Evolutionary conservation across 1,284 basidiomycete species (phyloP), one percentile per base, ranked within the genome.

Genomic region (Leucoagaricus sp.): DNA sequence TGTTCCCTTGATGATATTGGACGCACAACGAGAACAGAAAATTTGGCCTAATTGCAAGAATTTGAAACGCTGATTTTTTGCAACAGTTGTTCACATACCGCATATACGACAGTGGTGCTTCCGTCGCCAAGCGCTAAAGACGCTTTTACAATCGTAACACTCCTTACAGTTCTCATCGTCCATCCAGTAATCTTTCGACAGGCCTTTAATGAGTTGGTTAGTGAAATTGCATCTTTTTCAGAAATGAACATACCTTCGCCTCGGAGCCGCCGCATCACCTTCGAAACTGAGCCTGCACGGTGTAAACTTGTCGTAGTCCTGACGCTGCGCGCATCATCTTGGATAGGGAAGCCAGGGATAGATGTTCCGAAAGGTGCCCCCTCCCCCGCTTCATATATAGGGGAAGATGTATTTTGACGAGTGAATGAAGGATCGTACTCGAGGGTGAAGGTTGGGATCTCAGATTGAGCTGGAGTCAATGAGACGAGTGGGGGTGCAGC

Each of bases 41-140:
- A 92, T 89, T 72, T 92, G 91, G 46, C 84, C 94, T 95, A 50
- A 8, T 52, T 19, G 55, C 58, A 48, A 63, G 44, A 41, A 34
- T 25, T 45, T 41, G 15, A 45, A 4, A 21, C 8, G 13, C 42
- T 40, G 47, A 49, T 2, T 26, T 13, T 21, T 15, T 33, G 50
- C 23, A 13, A 31, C 28, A 53, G 55, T 9, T 36, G 55, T 10
- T 25, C n/a, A 56, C 58, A 38, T 67, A 89, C 91, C 94, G 68
- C 94, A 95, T 70, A 94, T 94, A 19, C 93, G 84, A 75, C 95
- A 97, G 69, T 98, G 95, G 68, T 98, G 95, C 68, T 96, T 97
- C 58, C 95, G 77, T 52, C 94, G 80, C 91, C 94, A 96, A 2
- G 94, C 85, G 1, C 93, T 93, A 71, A 98, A 98, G 13, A 91